These are phyloP conservation scores for Naumovozyma baii DNA, from an alignment of 805 yeast genomes.

Conservation along the genomic window DNA sequence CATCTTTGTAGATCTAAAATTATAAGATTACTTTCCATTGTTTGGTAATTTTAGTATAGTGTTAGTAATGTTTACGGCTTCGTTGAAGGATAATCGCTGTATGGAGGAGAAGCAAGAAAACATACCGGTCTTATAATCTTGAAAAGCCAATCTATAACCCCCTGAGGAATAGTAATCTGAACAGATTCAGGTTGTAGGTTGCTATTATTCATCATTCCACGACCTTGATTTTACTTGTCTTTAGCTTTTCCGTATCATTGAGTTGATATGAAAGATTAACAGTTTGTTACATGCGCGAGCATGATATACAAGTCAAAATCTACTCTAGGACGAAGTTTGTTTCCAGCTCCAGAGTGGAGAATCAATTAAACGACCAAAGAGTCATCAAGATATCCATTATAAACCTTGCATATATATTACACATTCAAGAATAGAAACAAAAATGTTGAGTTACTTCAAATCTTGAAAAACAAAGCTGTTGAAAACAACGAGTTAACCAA, in stretches of 20 bases:
- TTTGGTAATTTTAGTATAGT: conserved; percentile 1
- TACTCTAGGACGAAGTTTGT: no score
- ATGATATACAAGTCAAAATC: no score
- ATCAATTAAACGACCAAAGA: no score
- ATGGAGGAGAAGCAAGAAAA: not conserved
- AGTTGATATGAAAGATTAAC: no score
- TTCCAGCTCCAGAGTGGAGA: no score
- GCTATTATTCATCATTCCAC: no score
- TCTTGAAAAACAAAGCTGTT: not conserved
- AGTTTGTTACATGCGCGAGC: no score
- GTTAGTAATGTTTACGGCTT: not conserved
- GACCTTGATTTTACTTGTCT: no score
- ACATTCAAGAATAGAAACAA: not conserved
- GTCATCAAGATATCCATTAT: no score
- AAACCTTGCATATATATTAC: no score
- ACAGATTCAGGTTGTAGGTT: not conserved
- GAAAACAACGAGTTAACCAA: not conserved
- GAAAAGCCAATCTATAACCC: conserved; percentile 48
- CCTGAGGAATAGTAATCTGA: conserved; percentile 2
- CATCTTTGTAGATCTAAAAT: conserved; percentile 50
- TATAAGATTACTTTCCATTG: no score
- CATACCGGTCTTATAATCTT: conserved; percentile 43
- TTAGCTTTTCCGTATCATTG: no score
- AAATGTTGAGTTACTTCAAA: not conserved
- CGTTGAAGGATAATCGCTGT: not conserved